phyloP scores from a whole-genome alignment of 2,329 filamentous ascomycete genomes.

The Penicillium sp. region DNA sequence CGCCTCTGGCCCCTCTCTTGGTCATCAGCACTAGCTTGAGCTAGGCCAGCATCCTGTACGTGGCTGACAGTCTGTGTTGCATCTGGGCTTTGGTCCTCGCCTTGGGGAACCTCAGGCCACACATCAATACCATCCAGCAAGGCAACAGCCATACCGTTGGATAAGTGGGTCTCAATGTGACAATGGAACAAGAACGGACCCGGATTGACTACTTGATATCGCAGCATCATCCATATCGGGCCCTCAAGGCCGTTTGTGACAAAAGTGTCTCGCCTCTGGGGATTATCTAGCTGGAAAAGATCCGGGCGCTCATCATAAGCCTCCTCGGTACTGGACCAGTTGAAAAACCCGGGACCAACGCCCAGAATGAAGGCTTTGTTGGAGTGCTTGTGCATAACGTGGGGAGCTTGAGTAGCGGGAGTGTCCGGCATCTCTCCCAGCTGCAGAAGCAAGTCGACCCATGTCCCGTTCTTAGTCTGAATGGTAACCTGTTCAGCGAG shows the following conservation, averaged over 20 bases:
- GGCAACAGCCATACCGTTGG: constrained; percentile 53
- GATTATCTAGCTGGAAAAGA: constrained; percentile 52
- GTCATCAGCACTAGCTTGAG: neutral
- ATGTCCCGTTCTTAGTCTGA: constrained; percentile 42
- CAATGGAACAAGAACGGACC: constrained; percentile 56
- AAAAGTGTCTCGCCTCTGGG: constrained; percentile 49
- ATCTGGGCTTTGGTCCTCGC: constrained; percentile 23
- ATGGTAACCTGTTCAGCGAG: constrained; percentile 35
- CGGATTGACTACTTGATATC: constrained; percentile 53
- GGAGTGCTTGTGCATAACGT: constrained; percentile 55
- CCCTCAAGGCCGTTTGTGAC: constrained; percentile 34
- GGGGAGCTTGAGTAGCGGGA: constrained; percentile 38
- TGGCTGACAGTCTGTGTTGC: neutral
- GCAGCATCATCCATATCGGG: constrained; percentile 48
- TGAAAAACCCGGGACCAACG: constrained; percentile 42
- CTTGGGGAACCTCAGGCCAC: constrained; percentile 45
- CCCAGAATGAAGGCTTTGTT: constrained; percentile 53
- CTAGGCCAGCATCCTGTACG: neutral
- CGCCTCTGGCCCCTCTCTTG: neutral
- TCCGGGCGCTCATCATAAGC: constrained; percentile 45
- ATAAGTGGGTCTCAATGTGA: constrained; percentile 54
- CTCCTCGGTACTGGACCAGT: constrained; percentile 47
- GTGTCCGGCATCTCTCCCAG: constrained; percentile 30
- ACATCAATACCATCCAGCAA: constrained; percentile 54
- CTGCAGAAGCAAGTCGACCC: constrained; percentile 45